A percentile compares a stretch with the other conserved stretches of the same genome.
Evolutionary conservation across 257 asterid genomes (phyloP).

Genomic region (Lantana camara): DNA sequence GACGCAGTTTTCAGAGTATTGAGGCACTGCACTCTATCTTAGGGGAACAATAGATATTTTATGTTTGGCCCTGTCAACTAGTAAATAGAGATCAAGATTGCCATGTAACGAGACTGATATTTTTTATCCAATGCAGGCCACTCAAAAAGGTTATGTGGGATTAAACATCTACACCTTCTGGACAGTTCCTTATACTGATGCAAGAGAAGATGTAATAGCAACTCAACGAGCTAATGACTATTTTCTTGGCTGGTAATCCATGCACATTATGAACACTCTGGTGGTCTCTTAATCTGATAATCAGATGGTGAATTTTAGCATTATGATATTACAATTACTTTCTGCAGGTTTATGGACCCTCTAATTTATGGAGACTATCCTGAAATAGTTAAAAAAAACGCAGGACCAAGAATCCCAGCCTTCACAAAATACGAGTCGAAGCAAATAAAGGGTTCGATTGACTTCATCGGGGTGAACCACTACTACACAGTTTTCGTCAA

Average conservation of each 20-base stretch:
- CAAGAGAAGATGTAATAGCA: conserved; percentile 49
- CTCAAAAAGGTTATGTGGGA: conserved; percentile 61
- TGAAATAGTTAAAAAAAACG: conserved; percentile 45
- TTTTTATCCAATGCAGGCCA: conserved; percentile 37
- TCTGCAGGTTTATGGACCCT: conserved; percentile 57
- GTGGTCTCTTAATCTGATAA: too few species aligned
- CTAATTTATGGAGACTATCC: conserved; percentile 69
- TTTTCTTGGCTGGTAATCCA: conserved; percentile 58
- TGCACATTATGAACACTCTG: too few species aligned
- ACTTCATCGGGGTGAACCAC: conserved; percentile 64
- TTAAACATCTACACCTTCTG: conserved; percentile 45
- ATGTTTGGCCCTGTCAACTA: too few species aligned
- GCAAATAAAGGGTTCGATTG: conserved; percentile 58
- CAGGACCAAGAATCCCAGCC: conserved; percentile 51
- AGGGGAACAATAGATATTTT: too few species aligned
- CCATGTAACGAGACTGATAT: too few species aligned
- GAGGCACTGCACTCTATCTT: too few species aligned
- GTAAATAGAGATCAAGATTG: too few species aligned
- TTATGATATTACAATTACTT: not conserved
- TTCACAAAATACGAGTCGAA: conserved; percentile 45
- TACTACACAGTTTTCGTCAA: conserved; percentile 31
- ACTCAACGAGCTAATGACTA: conserved; percentile 46
- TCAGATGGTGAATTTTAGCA: not conserved
- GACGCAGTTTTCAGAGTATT: too few species aligned
- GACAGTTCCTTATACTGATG: conserved; percentile 39